Evolutionary conservation across 257 asterid genomes (phyloP), one percentile per base, ranked within the genome.

Genomic region (Ophiorrhiza pumila): DNA sequence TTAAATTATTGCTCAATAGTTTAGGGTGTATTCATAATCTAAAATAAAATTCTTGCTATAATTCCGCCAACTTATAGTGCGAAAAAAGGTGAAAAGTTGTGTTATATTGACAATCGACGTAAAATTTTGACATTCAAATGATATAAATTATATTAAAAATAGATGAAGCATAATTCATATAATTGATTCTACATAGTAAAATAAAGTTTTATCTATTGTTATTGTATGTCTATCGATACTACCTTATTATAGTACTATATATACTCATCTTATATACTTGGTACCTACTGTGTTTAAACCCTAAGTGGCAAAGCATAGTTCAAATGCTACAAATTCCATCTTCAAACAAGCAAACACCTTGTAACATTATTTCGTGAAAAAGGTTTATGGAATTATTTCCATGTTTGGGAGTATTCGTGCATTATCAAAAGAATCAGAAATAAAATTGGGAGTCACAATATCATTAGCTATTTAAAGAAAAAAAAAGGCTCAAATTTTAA

Each of bases 401-500:
- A 32, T 60, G 66, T 60, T 60, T 60, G 66, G 66, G 43, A 32
- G 66, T 60, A 45, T n/a, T n/a, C 25, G 42, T 34, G 32, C 43
- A 25, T 58, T 23, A 52, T 9, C 6, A 23, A 52, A 17, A 5
- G 22, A 52, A 52, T 1, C 1, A 17, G 17, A 52, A 52, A 0
- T 0, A 52, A 15, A 15, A 2, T 20, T 25, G 7, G 25, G 6
- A 52, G 22, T 53, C n/a, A n/a, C 23, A 53, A 11, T 22, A 53
- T 37, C 42, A 37, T 7, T 15, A 23, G 22, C 8, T 20, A 23
- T 52, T 52, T 15, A 17, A 52, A 25, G n/a, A 22, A 53, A 22
- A 53, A 25, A 53, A 53, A n/a, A n/a, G n/a, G n/a, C n/a, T n/a
- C n/a, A n/a, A n/a, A n/a, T n/a, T n/a, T n/a, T n/a, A n/a, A n/a